A percentile compares a stretch with the other conserved stretches of the same genome.
Conservation (phyloP, 2,329 filamentous ascomycete species). For the Fusarium hainanense region DNA sequence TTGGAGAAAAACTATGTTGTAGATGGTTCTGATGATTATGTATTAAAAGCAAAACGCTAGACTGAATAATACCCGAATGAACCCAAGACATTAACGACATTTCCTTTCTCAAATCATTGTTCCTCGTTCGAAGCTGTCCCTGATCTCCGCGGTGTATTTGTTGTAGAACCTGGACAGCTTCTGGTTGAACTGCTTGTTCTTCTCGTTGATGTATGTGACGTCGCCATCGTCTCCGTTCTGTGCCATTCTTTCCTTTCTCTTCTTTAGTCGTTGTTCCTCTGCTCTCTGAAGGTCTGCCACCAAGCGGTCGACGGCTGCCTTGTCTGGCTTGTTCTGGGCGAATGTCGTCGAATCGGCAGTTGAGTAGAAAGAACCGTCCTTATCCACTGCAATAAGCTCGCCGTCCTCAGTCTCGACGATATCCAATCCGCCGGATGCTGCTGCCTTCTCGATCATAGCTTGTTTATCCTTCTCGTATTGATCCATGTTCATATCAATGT, state of each 20-base stretch:
- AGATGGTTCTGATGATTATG: conserved; percentile 43
- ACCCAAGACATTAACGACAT: conserved; percentile 27
- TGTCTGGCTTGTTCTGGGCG: conserved; percentile 85
- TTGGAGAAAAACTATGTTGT: conserved; percentile 94
- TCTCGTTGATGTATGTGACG: conserved; percentile 99
- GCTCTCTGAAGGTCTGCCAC: conserved; percentile 89
- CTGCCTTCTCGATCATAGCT: conserved; percentile 84
- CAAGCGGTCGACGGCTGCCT: conserved; percentile 86
- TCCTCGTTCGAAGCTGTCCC: conserved; percentile 96
- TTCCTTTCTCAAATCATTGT: conserved; percentile 80
- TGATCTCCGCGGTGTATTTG: conserved; percentile 96
- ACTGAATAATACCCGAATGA: conserved; percentile 49
- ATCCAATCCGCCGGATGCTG: conserved; percentile 84
- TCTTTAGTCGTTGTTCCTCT: conserved; percentile 87
- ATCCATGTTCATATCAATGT: conserved; percentile 80
- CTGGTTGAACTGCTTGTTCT: conserved; percentile 99
- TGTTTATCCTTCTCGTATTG: conserved; percentile 90
- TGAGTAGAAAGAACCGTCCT: conserved; percentile 89
- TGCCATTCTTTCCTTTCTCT: conserved; percentile 81
- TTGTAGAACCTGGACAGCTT: conserved; percentile 97
- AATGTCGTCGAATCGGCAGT: conserved; percentile 86
- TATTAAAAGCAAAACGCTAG: conserved; percentile 45
- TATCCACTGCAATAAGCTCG: conserved; percentile 93
- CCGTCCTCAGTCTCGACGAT: conserved; percentile 96
- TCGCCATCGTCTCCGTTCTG: conserved; percentile 87